Evolutionary conservation across 164 flowering plant species (phyloP).

Genomic region (Taxillus chinensis): DNA sequence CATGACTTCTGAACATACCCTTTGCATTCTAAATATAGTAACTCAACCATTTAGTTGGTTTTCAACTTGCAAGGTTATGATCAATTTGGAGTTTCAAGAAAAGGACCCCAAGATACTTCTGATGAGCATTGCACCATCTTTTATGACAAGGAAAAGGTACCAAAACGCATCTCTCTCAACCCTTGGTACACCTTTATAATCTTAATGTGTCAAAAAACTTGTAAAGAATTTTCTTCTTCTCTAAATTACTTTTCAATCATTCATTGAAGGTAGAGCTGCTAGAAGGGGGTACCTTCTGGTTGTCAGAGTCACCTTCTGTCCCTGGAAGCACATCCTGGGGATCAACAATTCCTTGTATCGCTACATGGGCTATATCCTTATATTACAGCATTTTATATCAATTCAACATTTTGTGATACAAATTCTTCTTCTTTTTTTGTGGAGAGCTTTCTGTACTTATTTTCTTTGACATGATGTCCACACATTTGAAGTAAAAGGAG

Average conservation of each 20-base stretch:
- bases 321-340: conserved; percentile 96
- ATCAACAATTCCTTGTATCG: conserved; percentile 74
- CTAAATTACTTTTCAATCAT: conserved; percentile 1
- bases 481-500: conserved; percentile 95
- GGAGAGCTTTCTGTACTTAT: conserved; percentile 7
- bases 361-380: conserved; percentile 97
- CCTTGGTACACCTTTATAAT: not conserved
- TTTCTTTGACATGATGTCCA: conserved; percentile 68
- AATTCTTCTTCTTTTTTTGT: not conserved
- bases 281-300: conserved; percentile 97
- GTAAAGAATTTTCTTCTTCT: not conserved
- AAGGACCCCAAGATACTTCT: conserved; percentile 72
- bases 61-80: conserved; percentile 44
- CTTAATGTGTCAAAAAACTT: conserved; percentile 1
- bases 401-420: not conserved
- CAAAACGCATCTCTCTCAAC: not conserved
- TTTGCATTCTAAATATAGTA: not conserved
- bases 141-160: conserved; percentile 89
- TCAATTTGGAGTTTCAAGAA: conserved; percentile 88
- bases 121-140: conserved; percentile 86
- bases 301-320: conserved; percentile 96
- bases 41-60: not conserved
- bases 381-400: conserved; percentile 6
- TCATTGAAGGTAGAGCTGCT: conserved; percentile 71
- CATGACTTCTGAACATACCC: no score